Conservation (phyloP, 768 basidiomycete genomes). For the Xerocomellus dryophilus region DNA sequence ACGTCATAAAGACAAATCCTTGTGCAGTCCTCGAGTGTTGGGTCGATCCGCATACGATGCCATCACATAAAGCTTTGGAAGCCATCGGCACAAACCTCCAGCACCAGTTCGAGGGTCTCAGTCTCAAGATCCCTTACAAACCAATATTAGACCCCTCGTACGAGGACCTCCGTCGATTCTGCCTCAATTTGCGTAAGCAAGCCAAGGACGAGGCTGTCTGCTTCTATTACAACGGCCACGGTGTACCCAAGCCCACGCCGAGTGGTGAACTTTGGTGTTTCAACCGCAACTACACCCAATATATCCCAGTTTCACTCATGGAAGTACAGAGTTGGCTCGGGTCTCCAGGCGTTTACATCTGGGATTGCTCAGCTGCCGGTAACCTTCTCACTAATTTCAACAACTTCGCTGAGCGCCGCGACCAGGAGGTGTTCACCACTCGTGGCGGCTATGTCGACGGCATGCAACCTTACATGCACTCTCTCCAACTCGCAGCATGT, state of each 20-base stretch:
- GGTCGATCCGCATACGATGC: constrained; percentile 94
- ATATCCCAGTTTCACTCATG: constrained; percentile 92
- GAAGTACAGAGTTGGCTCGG: constrained; percentile 94
- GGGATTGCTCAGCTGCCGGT: constrained; percentile 99
- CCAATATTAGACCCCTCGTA: constrained; percentile 92
- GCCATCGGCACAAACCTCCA: constrained; percentile 91
- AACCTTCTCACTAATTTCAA: constrained; percentile 90
- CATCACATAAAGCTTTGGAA: constrained; percentile 89
- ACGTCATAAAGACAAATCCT: constrained; percentile 94
- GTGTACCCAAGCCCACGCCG: constrained; percentile 93
- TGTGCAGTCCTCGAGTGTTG: constrained; percentile 95
- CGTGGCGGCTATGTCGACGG: constrained; percentile 61
- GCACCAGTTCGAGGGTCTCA: constrained; percentile 94
- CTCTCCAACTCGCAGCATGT: constrained; percentile 94
- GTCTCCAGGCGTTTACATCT: constrained; percentile 94
- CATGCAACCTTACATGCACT: constrained; percentile 73
- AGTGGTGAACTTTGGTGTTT: constrained; percentile 99
- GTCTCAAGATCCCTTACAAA: constrained; percentile 92
- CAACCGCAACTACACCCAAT: constrained; percentile 95
- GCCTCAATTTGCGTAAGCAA: constrained; percentile 74
- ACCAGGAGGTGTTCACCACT: constrained; percentile 57
- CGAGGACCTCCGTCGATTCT: constrained; percentile 89
- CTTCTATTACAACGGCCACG: constrained; percentile 98
- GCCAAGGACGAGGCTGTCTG: constrained; percentile 92
- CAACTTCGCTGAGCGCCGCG: constrained; percentile 68